Conservation (phyloP, 169 alveolate species). For the Cryptosporidium xiaoi region DNA sequence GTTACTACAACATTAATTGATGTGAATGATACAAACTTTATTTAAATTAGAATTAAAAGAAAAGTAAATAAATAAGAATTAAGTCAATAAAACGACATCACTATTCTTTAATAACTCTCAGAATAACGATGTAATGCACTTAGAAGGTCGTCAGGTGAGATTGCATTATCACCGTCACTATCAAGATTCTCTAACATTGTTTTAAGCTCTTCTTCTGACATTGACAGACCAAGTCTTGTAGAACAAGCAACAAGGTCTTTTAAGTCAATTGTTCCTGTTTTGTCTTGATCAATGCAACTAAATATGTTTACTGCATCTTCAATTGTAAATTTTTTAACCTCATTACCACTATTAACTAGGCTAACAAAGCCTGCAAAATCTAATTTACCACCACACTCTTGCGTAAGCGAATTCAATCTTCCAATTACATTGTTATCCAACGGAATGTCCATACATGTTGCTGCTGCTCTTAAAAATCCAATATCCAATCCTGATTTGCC, state of each 20-base stretch:
- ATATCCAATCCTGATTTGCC: slow-evolving; percentile 71
- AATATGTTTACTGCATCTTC: slow-evolving; percentile 71
- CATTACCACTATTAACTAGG: slow-evolving; percentile 61
- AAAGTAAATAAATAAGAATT: background rate
- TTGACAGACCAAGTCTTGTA: slow-evolving; percentile 81
- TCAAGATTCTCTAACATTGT: slow-evolving; percentile 84
- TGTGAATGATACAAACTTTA: too few relatives aligned
- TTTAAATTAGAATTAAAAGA: background rate
- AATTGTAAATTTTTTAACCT: slow-evolving; percentile 39
- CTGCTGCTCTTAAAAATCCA: slow-evolving; percentile 68
- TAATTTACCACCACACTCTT: slow-evolving; percentile 71
- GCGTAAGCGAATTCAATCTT: slow-evolving; percentile 50
- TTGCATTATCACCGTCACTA: slow-evolving; percentile 83
- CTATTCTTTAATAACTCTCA: slow-evolving; percentile 25
- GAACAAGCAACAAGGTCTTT: slow-evolving; percentile 74
- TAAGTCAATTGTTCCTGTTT: slow-evolving; percentile 71
- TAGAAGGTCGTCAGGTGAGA: slow-evolving; percentile 82
- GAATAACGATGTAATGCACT: slow-evolving; percentile 66
- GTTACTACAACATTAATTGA: background rate
- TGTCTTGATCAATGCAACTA: slow-evolving; percentile 49
- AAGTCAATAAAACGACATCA: background rate
- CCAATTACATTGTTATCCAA: slow-evolving; percentile 65
- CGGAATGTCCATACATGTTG: slow-evolving; percentile 74
- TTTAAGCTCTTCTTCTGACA: slow-evolving; percentile 84
- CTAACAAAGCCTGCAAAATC: slow-evolving; percentile 74